These are phyloP conservation scores for Fusarium palustre DNA, from an alignment of 2,329 filamentous ascomycete species.

Conservation along the genomic window DNA sequence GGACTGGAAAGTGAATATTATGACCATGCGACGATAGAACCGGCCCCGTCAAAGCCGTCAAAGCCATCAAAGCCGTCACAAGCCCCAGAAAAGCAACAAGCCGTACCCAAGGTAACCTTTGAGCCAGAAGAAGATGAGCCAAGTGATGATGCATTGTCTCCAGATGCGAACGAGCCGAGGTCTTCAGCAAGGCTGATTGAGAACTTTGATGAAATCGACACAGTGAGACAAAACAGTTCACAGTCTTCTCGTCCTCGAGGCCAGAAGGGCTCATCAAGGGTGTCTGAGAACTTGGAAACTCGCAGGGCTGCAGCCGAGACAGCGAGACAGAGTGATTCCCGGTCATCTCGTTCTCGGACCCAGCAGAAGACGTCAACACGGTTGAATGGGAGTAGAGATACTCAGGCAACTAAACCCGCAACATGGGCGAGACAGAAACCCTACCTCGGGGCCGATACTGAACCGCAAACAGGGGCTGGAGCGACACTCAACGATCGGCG, in stretches of 20 bases:
- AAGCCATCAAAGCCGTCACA: slow-evolving; percentile 37
- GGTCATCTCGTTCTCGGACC: neutral
- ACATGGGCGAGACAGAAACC: neutral
- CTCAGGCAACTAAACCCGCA: neutral
- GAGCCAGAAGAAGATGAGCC: neutral
- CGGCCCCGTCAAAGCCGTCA: slow-evolving; percentile 42
- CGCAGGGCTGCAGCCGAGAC: neutral
- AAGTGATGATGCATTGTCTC: neutral
- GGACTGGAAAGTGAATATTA: slow-evolving; percentile 53
- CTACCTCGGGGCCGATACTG: neutral
- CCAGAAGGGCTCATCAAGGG: neutral
- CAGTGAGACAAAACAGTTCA: neutral
- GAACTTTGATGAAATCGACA: neutral
- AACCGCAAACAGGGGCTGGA: neutral
- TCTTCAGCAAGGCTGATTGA: neutral
- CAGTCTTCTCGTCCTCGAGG: neutral
- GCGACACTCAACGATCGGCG: neutral
- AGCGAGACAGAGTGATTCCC: neutral
- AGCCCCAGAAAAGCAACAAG: slow-evolving; percentile 3
- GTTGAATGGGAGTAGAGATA: neutral
- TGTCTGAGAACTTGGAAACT: neutral
- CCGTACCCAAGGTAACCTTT: neutral
- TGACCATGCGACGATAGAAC: slow-evolving; percentile 54
- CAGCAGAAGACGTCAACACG: neutral
- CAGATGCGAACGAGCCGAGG: neutral